Evolutionary conservation across 1,139 yeast genomes (phyloP).

Genomic region (Hanseniaspora gamundiae): DNA sequence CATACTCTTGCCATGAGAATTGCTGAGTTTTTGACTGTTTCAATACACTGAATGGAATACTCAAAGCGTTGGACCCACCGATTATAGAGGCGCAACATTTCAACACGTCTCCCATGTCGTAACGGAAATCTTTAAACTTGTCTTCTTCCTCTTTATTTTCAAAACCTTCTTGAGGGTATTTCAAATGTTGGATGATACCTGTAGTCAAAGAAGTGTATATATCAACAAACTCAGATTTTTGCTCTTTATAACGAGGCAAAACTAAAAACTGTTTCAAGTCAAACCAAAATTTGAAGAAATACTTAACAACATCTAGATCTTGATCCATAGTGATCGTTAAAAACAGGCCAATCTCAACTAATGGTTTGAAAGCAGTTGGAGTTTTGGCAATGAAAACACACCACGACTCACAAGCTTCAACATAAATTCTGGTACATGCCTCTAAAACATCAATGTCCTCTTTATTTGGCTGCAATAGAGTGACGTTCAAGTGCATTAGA

Average conservation of each 20-base stretch:
- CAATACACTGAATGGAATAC: conserved; percentile 26
- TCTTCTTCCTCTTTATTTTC: conserved; percentile 62
- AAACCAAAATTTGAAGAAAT: conserved; percentile 90
- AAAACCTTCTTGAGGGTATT: conserved; percentile 50
- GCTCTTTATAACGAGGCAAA: conserved; percentile 48
- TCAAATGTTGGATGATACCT: conserved; percentile 58
- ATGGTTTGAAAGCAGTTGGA: conserved; percentile 57
- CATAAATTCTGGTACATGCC: conserved; percentile 64
- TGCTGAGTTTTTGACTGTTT: conserved; percentile 7
- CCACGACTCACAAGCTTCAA: conserved; percentile 96
- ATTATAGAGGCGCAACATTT: conserved; percentile 90
- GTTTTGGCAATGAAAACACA: conserved; percentile 69
- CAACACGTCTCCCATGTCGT: conserved; percentile 92
- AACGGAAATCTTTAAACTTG: conserved; percentile 83
- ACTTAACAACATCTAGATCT: conserved; percentile 80
- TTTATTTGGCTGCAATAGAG: conserved; percentile 25
- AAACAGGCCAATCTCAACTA: conserved; percentile 58
- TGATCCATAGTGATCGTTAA: conserved; percentile 45
- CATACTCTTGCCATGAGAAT: conserved; percentile 68
- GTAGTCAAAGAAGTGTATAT: conserved; percentile 52
- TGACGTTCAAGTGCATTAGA: conserved; percentile 39
- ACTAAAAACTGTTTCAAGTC: conserved; percentile 60
- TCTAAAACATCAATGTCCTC: conserved; percentile 66
- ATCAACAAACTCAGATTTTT: conserved; percentile 46
- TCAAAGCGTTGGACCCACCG: conserved; percentile 61